phyloP scores from a whole-genome alignment of 108 stramenopile genomes.

The Mediolabrus comicus region DNA sequence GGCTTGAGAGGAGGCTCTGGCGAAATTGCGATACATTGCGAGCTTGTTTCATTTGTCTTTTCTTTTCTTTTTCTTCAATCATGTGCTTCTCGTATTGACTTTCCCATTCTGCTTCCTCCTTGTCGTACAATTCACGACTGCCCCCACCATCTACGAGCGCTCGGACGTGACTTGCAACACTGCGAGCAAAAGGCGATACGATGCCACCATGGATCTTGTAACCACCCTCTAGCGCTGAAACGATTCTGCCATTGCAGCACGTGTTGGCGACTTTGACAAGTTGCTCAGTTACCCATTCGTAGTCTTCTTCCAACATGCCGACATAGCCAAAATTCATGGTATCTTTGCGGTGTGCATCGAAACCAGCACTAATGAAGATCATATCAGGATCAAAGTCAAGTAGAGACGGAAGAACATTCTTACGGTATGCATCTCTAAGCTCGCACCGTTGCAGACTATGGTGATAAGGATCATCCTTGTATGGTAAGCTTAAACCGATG shows the following conservation, averaged over 20 bases:
- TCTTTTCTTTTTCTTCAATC: slow-evolving; percentile 83
- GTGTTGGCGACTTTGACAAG: slow-evolving; percentile 92
- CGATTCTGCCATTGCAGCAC: slow-evolving; percentile 93
- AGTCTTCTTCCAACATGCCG: slow-evolving; percentile 97
- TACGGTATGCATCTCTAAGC: slow-evolving; percentile 84
- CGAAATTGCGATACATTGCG: slow-evolving; percentile 40
- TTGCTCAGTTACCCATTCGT: slow-evolving; percentile 95
- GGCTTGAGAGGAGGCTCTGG: slow-evolving; percentile 17
- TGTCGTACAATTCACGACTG: slow-evolving; percentile 74
- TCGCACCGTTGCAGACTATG: slow-evolving; percentile 86
- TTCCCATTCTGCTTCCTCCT: slow-evolving; percentile 81
- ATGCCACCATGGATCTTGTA: slow-evolving; percentile 95
- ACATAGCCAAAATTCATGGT: slow-evolving; percentile 93
- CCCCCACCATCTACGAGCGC: slow-evolving; percentile 81
- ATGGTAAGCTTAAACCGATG: slow-evolving; percentile 76
- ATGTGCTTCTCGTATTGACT: slow-evolving; percentile 81
- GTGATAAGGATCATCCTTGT: slow-evolving; percentile 57
- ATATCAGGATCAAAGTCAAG: slow-evolving; percentile 95
- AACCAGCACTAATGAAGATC: slow-evolving; percentile 98
- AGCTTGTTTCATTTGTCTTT: slow-evolving; percentile 76
- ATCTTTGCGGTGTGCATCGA: slow-evolving; percentile 95
- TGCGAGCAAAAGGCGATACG: slow-evolving; percentile 85
- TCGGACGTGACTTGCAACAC: slow-evolving; percentile 86
- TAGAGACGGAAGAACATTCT: slow-evolving; percentile 74
- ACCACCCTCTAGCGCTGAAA: slow-evolving; percentile 95